Conservation (phyloP, 1,284 basidiomycete species). For the Neonothopanus nambi region DNA sequence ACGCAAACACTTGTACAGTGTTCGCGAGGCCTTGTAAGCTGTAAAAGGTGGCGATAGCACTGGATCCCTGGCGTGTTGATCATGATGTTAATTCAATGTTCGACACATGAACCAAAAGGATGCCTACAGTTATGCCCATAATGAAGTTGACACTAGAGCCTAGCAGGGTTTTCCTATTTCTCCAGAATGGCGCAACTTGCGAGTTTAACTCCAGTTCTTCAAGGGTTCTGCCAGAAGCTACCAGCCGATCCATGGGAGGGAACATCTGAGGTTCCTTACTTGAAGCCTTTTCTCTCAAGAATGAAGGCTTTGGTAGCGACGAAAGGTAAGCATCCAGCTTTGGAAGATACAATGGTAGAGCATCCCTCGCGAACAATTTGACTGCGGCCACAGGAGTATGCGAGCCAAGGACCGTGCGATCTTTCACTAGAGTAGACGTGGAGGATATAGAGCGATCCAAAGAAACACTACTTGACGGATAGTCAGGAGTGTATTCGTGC, state of each 20-base stretch:
- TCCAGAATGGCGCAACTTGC: conserved; percentile 48
- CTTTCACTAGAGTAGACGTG: conserved; percentile 8
- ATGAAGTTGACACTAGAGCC: conserved; percentile 38
- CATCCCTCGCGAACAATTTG: conserved; percentile 53
- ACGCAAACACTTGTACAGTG: conserved; percentile 68
- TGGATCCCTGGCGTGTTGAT: conserved; percentile 56
- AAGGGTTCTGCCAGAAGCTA: conserved; percentile 45
- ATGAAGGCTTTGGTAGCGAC: conserved; percentile 42
- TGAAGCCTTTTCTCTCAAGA: conserved; percentile 26
- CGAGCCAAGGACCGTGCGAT: conserved; percentile 13
- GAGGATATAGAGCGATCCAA: conserved; percentile 8
- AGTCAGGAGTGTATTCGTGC: background rate
- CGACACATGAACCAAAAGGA: conserved; percentile 2
- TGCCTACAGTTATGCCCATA: conserved; percentile 54
- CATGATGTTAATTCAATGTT: conserved; percentile 7
- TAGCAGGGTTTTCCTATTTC: conserved; percentile 54
- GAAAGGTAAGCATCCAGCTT: conserved; percentile 59
- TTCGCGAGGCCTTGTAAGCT: conserved; percentile 68
- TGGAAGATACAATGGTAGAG: conserved; percentile 58
- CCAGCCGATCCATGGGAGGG: conserved; percentile 59
- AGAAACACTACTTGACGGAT: background rate
- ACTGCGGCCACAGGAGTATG: conserved; percentile 58
- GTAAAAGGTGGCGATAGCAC: conserved; percentile 64
- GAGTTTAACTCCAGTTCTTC: conserved; percentile 62
- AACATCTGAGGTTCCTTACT: conserved; percentile 43